These are phyloP conservation scores for Fusarium lateritium DNA, from an alignment of 2,329 filamentous ascomycete genomes.

Conservation along the genomic window DNA sequence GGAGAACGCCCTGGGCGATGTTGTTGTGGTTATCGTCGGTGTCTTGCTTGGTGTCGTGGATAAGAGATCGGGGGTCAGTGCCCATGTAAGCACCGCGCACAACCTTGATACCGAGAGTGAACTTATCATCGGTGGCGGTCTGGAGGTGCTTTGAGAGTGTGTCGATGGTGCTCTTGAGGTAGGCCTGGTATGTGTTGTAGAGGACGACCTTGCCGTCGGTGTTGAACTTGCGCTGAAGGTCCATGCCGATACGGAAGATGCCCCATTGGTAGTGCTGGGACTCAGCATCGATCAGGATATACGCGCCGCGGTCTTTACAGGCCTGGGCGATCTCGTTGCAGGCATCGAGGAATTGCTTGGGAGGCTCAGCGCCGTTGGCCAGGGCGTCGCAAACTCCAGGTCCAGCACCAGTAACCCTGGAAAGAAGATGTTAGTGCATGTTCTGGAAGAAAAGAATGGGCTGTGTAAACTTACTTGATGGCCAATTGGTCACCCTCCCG, in stretches of 20 bases:
- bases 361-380: conserved; percentile 52
- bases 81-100: conserved; percentile 70
- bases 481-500: conserved; percentile 55
- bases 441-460: rapidly evolving
- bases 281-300: conserved; percentile 64
- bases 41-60: conserved; percentile 66
- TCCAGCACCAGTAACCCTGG: conserved; percentile 60
- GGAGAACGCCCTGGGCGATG: conserved; percentile 63
- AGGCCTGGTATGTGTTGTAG: conserved; percentile 70
- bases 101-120: conserved; percentile 69
- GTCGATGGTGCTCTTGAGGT: conserved; percentile 63
- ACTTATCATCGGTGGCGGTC: conserved; percentile 60
- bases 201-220: conserved; percentile 54
- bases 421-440: not conserved
- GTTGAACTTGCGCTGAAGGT: conserved; percentile 59
- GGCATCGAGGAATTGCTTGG: conserved; percentile 60
- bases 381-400: conserved; percentile 57
- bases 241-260: conserved; percentile 53
- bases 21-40: conserved; percentile 68
- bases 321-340: conserved; percentile 57
- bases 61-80: conserved; percentile 64
- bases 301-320: conserved; percentile 57
- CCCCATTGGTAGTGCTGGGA: conserved; percentile 61
- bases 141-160: conserved; percentile 62
- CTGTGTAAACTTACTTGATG: conserved; percentile 53